phyloP scores from a whole-genome alignment of 148 eudicot species.

The Chenopodium suecicum region DNA sequence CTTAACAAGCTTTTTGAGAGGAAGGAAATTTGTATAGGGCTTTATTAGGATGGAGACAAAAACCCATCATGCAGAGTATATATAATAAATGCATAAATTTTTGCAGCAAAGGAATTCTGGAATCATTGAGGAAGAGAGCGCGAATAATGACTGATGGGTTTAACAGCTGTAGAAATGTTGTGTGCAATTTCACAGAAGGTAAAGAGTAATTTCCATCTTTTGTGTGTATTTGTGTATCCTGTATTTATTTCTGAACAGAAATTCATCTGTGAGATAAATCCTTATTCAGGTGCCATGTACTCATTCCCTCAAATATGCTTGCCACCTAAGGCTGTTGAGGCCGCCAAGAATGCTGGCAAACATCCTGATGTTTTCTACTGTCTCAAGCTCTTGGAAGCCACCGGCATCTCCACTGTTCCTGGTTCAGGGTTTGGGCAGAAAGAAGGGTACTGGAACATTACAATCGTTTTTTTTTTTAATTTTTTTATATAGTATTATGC shows the following conservation, averaged over 20 bases:
- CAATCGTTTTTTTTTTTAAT: background rate
- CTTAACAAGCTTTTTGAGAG: background rate
- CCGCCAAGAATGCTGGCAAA: constrained; percentile 73
- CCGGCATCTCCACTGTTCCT: constrained; percentile 97
- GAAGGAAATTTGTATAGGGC: background rate
- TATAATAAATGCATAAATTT: constrained; percentile 4
- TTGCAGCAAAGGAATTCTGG: constrained; percentile 89
- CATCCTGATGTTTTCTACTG: constrained; percentile 91
- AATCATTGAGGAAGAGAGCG: constrained; percentile 89
- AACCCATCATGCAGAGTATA: background rate
- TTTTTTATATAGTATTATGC: background rate
- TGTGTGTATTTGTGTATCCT: background rate
- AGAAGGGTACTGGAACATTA: constrained; percentile 62
- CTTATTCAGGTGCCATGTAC: constrained; percentile 89
- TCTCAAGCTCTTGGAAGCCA: constrained; percentile 91
- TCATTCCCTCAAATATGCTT: constrained; percentile 93
- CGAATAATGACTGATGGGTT: constrained; percentile 95
- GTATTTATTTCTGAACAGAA: background rate
- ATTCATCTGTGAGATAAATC: constrained; percentile 1
- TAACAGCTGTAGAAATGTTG: constrained; percentile 95
- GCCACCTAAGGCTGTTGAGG: constrained; percentile 83
- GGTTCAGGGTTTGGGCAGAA: constrained; percentile 99
- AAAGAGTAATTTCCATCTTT: background rate
- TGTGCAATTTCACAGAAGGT: constrained; percentile 99
- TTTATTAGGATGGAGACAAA: background rate